A percentile compares a stretch with the other conserved stretches of the same genome.
Conservation (phyloP, 257 asterid genomes). For the Salvia hispanica region DNA sequence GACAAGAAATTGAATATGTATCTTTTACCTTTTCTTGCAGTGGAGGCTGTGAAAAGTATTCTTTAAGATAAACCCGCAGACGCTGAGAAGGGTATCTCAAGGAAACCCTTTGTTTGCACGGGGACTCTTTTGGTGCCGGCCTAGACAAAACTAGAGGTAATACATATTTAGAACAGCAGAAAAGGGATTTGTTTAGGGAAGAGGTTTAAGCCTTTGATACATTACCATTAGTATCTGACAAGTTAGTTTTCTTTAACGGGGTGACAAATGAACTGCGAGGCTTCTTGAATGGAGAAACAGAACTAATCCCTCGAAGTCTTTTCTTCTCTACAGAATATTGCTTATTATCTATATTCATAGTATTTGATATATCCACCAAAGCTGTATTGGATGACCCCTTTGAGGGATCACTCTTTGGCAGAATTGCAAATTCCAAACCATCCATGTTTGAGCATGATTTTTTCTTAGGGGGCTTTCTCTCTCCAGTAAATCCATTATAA, state of each 20-base stretch:
- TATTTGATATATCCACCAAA: conserved; percentile 74
- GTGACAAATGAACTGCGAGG: conserved; percentile 77
- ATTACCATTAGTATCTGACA: conserved; percentile 58
- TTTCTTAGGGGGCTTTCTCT: conserved; percentile 38
- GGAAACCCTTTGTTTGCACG: conserved; percentile 57
- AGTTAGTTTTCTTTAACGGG: conserved; percentile 53
- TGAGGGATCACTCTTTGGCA: conserved; percentile 34
- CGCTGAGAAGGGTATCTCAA: conserved; percentile 61
- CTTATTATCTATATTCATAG: conserved; percentile 35
- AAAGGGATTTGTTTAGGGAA: conserved; percentile 29
- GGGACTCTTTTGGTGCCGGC: conserved; percentile 54
- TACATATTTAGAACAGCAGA: conserved; percentile 40
- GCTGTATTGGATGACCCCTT: conserved; percentile 51
- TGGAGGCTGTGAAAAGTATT: conserved; percentile 64
- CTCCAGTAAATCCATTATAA: conserved; percentile 35
- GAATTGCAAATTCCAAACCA: conserved; percentile 37
- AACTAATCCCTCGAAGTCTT: conserved; percentile 48
- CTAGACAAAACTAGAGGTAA: conserved; percentile 61
- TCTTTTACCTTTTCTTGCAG: conserved; percentile 56
- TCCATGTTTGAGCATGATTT: conserved; percentile 30
- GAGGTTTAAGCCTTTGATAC: conserved; percentile 31
- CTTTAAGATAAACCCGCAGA: conserved; percentile 64
- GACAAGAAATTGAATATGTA: conserved; percentile 21
- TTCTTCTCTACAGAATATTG: conserved; percentile 62
- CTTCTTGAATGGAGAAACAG: conserved; percentile 83